These are phyloP conservation scores for Pythium sukuiense DNA, from an alignment of 352 stramenopile species.

Conservation along the genomic window DNA sequence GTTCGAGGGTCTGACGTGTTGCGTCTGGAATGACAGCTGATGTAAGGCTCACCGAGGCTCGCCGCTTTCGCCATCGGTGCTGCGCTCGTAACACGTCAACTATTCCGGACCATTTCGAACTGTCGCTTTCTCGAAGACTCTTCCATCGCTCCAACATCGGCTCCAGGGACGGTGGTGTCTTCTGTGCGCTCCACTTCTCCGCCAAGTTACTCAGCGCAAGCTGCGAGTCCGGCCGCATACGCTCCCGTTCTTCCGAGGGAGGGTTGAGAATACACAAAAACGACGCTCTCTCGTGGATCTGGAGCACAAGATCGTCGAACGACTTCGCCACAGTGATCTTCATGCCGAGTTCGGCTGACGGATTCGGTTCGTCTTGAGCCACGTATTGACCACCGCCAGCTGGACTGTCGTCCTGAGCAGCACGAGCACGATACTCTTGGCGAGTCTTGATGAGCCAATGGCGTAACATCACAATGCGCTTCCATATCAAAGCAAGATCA, in stretches of 20 bases:
- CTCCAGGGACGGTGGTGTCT: constrained; percentile 77
- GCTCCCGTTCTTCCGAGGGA: constrained; percentile 67
- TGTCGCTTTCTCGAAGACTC: constrained; percentile 69
- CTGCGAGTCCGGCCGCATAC: constrained; percentile 66
- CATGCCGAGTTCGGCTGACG: constrained; percentile 42
- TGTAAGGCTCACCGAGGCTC: constrained; percentile 41
- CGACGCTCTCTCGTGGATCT: constrained; percentile 65
- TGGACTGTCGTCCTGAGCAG: constrained; percentile 38
- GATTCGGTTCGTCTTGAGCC: background rate
- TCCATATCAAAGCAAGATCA: constrained; percentile 74
- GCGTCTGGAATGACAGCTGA: background rate
- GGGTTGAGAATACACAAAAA: constrained; percentile 79
- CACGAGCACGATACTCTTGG: constrained; percentile 73
- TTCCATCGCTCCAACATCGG: constrained; percentile 88
- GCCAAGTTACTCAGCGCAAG: constrained; percentile 77
- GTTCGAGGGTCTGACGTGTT: constrained; percentile 18
- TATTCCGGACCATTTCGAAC: constrained; percentile 84
- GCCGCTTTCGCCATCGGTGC: constrained; percentile 54
- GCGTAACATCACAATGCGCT: constrained; percentile 72
- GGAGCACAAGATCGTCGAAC: constrained; percentile 66
- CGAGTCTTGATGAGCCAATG: constrained; percentile 85
- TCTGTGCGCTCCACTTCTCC: constrained; percentile 85
- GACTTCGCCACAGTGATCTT: constrained; percentile 58
- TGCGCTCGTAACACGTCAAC: constrained; percentile 83
- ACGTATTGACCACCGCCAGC: background rate